Evolutionary conservation across 768 basidiomycete genomes (phyloP), one percentile per base, ranked within the genome.

Genomic region (Boletus patriciae): DNA sequence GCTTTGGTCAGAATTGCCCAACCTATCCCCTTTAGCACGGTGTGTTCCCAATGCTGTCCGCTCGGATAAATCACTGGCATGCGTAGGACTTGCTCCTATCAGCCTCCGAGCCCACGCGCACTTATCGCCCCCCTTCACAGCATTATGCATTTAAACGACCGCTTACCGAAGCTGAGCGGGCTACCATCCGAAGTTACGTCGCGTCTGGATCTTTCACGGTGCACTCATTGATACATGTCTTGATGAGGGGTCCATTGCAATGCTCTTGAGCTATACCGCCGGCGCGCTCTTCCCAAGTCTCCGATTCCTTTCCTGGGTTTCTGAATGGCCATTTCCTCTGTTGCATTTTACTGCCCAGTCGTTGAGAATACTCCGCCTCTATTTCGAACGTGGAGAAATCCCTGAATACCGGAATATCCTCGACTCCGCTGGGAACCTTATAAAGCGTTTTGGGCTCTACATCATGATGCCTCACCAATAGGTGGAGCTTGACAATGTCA

Each of bases 1-100:
- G 15, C 40, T 57, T 25, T 61, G 50, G 54, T 49, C 53, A n/a
- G 59, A 52, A 23, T 29, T 61, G 6, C 38, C 42, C 21, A 29
- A 45, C 29, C 6, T 37, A n/a, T 53, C 46, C 0, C 6, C 27
- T 16, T 16, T 52, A 3, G 50, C 34, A 16, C 31, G 33, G 1
- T 50, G 44, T 50, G 29, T 53, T 34, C 60, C 54, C 10, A n/a
- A 57, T 15, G 45, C 21, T 1, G 6, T 23, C 7, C n/a, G n/a
- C 15, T 52, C 36, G 1, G 9, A 40, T 25, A 23, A 19, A 45
- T 15, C n/a, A n/a, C n/a, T n/a, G n/a, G n/a, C 16, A 34, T 19
- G 3, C 7, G 53, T 50, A 46, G 40, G 52, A 2, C 31, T 31
- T 23, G 25, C 7, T 5, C 2, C 18, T 19, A 10, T 21, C 27